A percentile compares a stretch with the other conserved stretches of the same genome.
These are phyloP conservation scores for Lentinus polychrous DNA, from an alignment of 1,284 basidiomycete species.

Conservation along the genomic window DNA sequence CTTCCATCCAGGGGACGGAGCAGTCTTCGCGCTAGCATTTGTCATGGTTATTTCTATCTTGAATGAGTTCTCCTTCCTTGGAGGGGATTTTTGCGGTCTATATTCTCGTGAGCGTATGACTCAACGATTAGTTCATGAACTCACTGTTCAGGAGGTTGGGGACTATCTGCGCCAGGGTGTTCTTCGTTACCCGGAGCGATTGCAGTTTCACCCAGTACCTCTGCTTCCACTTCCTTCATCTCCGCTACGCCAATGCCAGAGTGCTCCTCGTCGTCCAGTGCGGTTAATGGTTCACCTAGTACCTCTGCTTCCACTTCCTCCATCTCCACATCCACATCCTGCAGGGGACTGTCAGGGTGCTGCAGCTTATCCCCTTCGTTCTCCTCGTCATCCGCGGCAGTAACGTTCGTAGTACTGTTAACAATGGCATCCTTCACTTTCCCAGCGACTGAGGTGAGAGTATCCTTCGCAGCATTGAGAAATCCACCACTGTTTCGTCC, in stretches of 20 bases:
- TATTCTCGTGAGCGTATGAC: no score
- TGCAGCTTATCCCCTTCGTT: background rate
- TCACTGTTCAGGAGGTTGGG: no score
- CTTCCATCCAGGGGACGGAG: constrained; percentile 12
- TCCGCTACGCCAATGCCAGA: no score
- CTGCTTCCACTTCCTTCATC: background rate
- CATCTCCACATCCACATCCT: constrained; percentile 2
- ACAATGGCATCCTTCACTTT: background rate
- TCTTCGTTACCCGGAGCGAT: no score
- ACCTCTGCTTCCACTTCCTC: background rate
- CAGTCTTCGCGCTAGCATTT: background rate
- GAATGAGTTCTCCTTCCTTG: no score
- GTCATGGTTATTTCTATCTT: background rate
- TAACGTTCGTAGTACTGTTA: no score
- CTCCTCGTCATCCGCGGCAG: background rate
- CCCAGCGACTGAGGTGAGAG: constrained; percentile 9
- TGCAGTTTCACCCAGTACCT: no score
- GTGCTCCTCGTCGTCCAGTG: no score
- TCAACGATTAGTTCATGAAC: no score
- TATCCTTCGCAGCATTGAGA: constrained; percentile 34
- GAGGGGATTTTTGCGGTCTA: no score
- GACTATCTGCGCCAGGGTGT: no score
- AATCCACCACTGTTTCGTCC: constrained; percentile 36
- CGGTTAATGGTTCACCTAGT: no score
- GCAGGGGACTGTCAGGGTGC: background rate